Evolutionary conservation across 768 basidiomycete species (phyloP).

Genomic region (Asterophora parasitica): DNA sequence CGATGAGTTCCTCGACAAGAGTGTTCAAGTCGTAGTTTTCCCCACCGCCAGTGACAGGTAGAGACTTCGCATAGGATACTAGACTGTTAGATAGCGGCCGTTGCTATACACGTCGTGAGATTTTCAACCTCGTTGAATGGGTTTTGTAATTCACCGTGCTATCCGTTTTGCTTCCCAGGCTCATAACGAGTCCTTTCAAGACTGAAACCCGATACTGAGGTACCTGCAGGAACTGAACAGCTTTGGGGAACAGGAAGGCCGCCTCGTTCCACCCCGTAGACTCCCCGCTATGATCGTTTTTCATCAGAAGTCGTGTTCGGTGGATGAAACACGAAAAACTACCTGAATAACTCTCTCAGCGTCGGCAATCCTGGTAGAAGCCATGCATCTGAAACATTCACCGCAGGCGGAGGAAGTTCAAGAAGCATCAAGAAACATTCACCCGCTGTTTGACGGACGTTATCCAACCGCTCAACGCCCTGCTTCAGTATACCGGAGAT

Average conservation of each 20-base stretch:
- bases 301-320: slow-evolving; percentile 4
- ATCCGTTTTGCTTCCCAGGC: slow-evolving; percentile 79
- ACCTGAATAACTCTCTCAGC: slow-evolving; percentile 52
- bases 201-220: slow-evolving; percentile 56
- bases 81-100: slow-evolving; percentile 62
- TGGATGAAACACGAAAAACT: slow-evolving; percentile 22
- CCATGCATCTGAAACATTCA: slow-evolving; percentile 43
- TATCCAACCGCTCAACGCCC: slow-evolving; percentile 86
- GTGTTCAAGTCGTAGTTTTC: slow-evolving; percentile 41
- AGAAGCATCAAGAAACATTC: slow-evolving; percentile 52
- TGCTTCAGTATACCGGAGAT: slow-evolving; percentile 79
- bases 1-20: slow-evolving; percentile 57
- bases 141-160: slow-evolving; percentile 59
- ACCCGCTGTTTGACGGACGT: slow-evolving; percentile 80
- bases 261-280: slow-evolving; percentile 65
- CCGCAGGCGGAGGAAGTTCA: slow-evolving; percentile 37
- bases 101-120: slow-evolving; percentile 43
- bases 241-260: slow-evolving; percentile 69
- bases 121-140: not conserved
- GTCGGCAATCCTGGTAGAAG: slow-evolving; percentile 41
- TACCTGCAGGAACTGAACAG: slow-evolving; percentile 60
- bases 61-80: slow-evolving; percentile 46
- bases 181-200: slow-evolving; percentile 70
- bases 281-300: slow-evolving; percentile 27
- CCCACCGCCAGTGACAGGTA: slow-evolving; percentile 37